These are phyloP conservation scores for Stemphylium beticola DNA, from an alignment of 2,329 filamentous ascomycete species.

Conservation along the genomic window DNA sequence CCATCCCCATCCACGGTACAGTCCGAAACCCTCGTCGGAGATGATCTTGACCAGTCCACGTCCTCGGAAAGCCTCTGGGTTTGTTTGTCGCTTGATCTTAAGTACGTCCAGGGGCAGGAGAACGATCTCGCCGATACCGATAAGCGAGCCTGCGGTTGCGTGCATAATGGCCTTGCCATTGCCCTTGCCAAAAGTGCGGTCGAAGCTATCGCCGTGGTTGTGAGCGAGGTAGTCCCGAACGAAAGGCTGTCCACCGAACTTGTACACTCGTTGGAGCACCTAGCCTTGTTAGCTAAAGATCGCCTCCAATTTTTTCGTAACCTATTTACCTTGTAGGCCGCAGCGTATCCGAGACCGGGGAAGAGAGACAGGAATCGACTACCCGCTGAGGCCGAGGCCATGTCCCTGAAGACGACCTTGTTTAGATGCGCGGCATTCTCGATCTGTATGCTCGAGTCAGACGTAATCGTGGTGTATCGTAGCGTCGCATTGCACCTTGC, in stretches of 20 bases:
- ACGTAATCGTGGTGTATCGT: not conserved
- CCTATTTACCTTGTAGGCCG: conserved; percentile 82
- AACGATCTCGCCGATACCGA: conserved; percentile 97
- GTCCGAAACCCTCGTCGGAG: conserved; percentile 88
- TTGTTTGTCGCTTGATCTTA: conserved; percentile 99
- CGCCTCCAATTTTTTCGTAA: not conserved
- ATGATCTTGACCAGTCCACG: conserved; percentile 90
- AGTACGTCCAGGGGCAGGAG: conserved; percentile 93
- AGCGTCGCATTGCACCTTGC: conserved; percentile 59
- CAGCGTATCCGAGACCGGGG: conserved; percentile 94
- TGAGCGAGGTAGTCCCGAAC: conserved; percentile 84
- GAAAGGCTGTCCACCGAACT: conserved; percentile 97
- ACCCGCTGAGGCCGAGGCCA: conserved; percentile 71
- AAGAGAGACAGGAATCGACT: conserved; percentile 94
- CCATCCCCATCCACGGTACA: conserved; percentile 98
- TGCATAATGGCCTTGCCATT: conserved; percentile 98
- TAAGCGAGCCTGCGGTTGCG: conserved; percentile 91
- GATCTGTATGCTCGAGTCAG: conserved; percentile 55
- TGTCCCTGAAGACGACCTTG: conserved; percentile 91
- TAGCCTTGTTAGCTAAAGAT: conserved; percentile 40
- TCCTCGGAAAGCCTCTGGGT: conserved; percentile 96
- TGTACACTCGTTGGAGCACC: conserved; percentile 95
- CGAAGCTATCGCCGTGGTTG: conserved; percentile 84
- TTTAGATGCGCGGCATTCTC: conserved; percentile 72
- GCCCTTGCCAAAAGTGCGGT: conserved; percentile 90